Evolutionary conservation across 257 asterid species (phyloP), one percentile per base, ranked within the genome.

Genomic region (Penstemon eatonii): DNA sequence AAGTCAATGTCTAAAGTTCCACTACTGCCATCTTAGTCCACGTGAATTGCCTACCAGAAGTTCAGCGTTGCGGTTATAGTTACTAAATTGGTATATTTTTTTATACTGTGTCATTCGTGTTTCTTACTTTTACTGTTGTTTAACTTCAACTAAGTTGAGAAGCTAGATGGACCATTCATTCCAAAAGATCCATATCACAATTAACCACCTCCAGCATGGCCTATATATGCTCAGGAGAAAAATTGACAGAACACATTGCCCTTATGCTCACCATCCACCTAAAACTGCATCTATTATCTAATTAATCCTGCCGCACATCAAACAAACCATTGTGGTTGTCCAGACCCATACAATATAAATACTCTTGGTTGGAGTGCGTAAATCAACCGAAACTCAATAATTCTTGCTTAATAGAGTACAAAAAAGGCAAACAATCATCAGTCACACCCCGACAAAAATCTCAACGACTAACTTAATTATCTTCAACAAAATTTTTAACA

Each of bases 361-460:
- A 57, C 55, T 49, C 58, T 10, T 19, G 37, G 54, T 5, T 64
- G 47, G 59, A 59, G 58, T 25, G 40, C 36, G 53, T 25, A 46
- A 55, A 68, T 46, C 41, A 74, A 36, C 73, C 59, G 18, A 53
- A 40, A 45, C 11, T 13, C 43, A 39, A 52, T 60, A 37, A 7
- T 41, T 55, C 67, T 39, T 25, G 13, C 43, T 3, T 1, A 4
- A 49, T 10, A 25, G 0, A 64, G 55, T 63, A 67, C 63, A 7
- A 10, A 43, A 56, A 49, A 6, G 33, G 37, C n/a, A 68, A 69
- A 69, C 56, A 62, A 12, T 56, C 76, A 59, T 9, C 42, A 25
- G 58, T 52, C 45, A 63, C 12, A 65, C 63, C 61, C n/a, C 53
- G 4, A 67, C 68, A 68, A 68, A 66, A 56, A 37, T 37, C 13